Conservation (phyloP, 768 basidiomycete species). For the Lactarius pseudohatsudake region DNA sequence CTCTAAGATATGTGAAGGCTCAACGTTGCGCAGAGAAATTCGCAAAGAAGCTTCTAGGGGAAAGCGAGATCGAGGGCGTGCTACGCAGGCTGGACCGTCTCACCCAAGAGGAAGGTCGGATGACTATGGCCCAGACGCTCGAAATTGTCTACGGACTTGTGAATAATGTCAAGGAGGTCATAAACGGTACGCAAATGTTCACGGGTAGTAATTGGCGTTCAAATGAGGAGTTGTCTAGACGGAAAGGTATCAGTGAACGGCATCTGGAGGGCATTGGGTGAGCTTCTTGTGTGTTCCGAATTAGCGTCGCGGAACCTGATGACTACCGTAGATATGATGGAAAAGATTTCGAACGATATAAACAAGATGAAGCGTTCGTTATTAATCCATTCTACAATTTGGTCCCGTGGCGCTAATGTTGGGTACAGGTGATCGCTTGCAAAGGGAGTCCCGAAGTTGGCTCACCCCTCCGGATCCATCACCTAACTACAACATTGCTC, state of each 20-base stretch:
- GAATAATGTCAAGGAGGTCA: not conserved
- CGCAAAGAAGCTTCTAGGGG: conserved; percentile 3
- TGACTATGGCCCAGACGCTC: not conserved
- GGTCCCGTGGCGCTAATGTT: not conserved
- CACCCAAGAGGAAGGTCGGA: conserved; percentile 4
- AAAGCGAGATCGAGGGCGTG: not conserved
- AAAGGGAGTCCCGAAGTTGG: not conserved
- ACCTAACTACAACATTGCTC: not conserved
- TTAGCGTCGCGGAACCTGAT: not conserved
- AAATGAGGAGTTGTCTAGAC: not conserved
- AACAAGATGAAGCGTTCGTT: conserved; percentile 1
- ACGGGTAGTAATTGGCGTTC: too few relatives aligned
- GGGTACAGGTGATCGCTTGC: conserved; percentile 1
- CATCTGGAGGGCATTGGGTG: not conserved
- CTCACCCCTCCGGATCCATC: conserved; percentile 15
- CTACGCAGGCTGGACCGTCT: conserved; percentile 3
- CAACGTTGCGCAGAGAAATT: not conserved
- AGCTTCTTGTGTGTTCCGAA: not conserved
- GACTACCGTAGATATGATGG: not conserved
- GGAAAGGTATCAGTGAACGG: not conserved
- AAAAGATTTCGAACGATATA: not conserved
- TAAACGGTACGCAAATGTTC: not conserved
- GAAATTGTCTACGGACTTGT: conserved; percentile 7
- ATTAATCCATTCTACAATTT: not conserved
- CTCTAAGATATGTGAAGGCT: not conserved